A percentile compares a stretch with the other conserved stretches of the same genome.
Conservation (phyloP, 2,329 filamentous ascomycete species). For the Aureobasidium musti region DNA sequence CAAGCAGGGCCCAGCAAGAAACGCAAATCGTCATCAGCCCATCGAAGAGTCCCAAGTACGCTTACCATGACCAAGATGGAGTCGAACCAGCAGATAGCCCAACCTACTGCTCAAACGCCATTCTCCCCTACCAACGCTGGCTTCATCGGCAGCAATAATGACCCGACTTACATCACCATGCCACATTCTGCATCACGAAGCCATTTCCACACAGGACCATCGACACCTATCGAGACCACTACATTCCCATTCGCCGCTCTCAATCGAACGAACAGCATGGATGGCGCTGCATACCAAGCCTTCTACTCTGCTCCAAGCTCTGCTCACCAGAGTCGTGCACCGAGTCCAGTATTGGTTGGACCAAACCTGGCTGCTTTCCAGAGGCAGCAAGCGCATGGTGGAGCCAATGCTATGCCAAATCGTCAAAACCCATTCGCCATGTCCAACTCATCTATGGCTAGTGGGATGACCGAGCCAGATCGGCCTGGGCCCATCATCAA, state of each 20-base stretch:
- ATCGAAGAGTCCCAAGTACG: constrained; percentile 67
- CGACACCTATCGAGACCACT: constrained; percentile 67
- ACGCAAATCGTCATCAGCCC: constrained; percentile 59
- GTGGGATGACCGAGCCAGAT: constrained; percentile 21
- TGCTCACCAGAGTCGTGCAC: constrained; percentile 72
- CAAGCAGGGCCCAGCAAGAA: constrained; percentile 73
- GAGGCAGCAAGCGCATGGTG: constrained; percentile 36
- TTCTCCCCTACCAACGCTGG: constrained; percentile 48
- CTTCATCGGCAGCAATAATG: constrained; percentile 33
- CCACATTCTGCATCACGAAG: constrained; percentile 29
- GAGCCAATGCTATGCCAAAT: constrained; percentile 22
- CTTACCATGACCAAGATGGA: constrained; percentile 83
- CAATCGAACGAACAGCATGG: constrained; percentile 47
- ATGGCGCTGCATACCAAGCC: constrained; percentile 59
- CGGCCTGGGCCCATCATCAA: constrained; percentile 64
- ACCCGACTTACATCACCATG: constrained; percentile 31
- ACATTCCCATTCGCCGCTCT: constrained; percentile 46
- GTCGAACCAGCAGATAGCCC: constrained; percentile 46
- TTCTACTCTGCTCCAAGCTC: constrained; percentile 73
- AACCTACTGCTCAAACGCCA: constrained; percentile 38
- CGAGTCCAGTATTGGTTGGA: constrained; percentile 61
- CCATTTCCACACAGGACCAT: constrained; percentile 61
- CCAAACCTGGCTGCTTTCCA: constrained; percentile 42
- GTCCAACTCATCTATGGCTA: constrained; percentile 22
- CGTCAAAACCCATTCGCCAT: constrained; percentile 30